A percentile compares a stretch with the other conserved stretches of the same genome.
These are phyloP conservation scores for Hanseniaspora hatyaiensis DNA, from an alignment of 805 yeast species.

Conservation along the genomic window DNA sequence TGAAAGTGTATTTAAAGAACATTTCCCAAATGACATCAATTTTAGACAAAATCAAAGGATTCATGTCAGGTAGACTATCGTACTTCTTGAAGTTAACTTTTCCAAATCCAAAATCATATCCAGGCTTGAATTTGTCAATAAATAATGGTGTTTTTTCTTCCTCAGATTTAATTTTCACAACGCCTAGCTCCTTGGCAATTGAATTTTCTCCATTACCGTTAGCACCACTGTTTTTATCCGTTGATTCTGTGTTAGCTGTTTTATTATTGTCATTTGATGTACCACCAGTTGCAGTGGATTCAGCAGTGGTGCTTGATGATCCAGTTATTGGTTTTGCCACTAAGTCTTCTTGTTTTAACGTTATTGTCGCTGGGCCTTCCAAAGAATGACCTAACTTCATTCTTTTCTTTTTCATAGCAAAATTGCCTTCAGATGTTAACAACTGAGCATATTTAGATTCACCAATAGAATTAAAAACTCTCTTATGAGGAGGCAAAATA, in stretches of 20 bases:
- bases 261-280: background rate
- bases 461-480: background rate
- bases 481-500: background rate
- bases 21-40: slow-evolving; percentile 9
- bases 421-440: background rate
- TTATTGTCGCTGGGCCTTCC: background rate
- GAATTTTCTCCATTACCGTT: no score
- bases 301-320: no score
- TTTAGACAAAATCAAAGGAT: background rate
- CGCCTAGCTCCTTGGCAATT: no score
- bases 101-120: slow-evolving; percentile 5
- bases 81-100: background rate
- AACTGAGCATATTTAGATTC: background rate
- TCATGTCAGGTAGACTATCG: background rate
- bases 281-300: background rate
- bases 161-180: no score
- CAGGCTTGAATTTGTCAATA: background rate
- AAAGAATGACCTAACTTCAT: background rate
- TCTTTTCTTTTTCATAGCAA: background rate
- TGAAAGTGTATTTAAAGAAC: slow-evolving; percentile 11
- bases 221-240: no score
- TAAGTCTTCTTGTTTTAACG: background rate
- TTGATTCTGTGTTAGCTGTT: no score
- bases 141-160: no score
- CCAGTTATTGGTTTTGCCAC: no score